phyloP scores from a whole-genome alignment of 345 rosid species.

The Microcos paniculata region DNA sequence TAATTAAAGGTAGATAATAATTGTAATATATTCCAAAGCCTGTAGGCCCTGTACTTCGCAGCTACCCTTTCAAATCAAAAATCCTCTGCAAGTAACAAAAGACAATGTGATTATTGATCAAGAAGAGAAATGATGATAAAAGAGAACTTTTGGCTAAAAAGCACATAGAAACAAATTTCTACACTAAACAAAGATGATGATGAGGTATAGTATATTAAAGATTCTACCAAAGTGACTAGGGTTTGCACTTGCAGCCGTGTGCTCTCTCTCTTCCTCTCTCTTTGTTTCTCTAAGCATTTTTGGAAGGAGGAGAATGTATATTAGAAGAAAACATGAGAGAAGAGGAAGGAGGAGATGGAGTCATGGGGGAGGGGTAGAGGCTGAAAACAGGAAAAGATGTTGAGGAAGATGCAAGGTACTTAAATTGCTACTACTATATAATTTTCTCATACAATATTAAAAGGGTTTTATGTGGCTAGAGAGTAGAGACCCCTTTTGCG shows the following conservation, averaged over 20 bases:
- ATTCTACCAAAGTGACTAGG: constrained; percentile 20
- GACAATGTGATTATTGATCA: constrained; percentile 12
- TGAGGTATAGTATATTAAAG: background rate
- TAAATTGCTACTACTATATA: constrained; percentile 21
- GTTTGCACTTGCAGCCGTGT: constrained; percentile 20
- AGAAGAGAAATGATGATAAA: background rate
- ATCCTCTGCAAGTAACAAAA: constrained; percentile 20
- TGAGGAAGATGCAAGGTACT: constrained; percentile 36
- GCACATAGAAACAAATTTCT: constrained; percentile 2
- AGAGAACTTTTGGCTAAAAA: constrained; percentile 5
- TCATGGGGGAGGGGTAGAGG: constrained; percentile 24
- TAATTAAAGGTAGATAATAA: too few relatives aligned
- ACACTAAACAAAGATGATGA: background rate
- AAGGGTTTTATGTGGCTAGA: constrained; percentile 3
- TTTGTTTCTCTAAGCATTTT: constrained; percentile 30
- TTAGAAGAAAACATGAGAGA: constrained; percentile 23
- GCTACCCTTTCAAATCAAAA: background rate
- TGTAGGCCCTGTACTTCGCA: background rate
- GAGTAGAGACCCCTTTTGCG: constrained; percentile 22
- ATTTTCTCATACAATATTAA: constrained; percentile 14
- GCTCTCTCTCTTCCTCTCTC: constrained; percentile 14
- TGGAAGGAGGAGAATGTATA: constrained; percentile 20
- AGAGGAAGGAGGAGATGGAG: constrained; percentile 13
- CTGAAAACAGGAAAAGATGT: constrained; percentile 39
- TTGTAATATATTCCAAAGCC: background rate